Conservation (phyloP, 2,329 filamentous ascomycete genomes). For the Penicillium sp. region DNA sequence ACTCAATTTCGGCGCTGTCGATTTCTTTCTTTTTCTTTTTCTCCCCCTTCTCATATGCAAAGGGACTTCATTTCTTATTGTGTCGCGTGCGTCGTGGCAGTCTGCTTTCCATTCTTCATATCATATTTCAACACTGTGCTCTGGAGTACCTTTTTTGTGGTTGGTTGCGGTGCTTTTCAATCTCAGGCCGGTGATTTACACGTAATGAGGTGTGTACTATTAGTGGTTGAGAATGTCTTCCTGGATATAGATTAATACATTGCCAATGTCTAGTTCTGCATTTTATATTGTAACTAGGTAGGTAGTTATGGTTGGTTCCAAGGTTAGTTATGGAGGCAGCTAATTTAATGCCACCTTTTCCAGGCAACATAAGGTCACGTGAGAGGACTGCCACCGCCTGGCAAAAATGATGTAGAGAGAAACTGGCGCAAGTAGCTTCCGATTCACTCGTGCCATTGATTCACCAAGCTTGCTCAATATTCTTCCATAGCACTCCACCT, state of each 20-base stretch:
- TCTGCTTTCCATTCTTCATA: slow-evolving; percentile 22
- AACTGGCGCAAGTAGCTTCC: slow-evolving; percentile 17
- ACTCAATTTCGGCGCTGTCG: background rate
- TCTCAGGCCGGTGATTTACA: slow-evolving; percentile 19
- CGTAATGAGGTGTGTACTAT: slow-evolving; percentile 21
- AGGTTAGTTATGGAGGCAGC: no score
- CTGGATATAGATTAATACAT: slow-evolving; percentile 25
- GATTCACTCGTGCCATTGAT: slow-evolving; percentile 10
- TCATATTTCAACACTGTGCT: slow-evolving; percentile 22
- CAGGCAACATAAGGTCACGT: background rate
- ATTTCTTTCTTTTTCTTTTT: background rate
- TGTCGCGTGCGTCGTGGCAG: slow-evolving; percentile 2
- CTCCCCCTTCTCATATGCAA: background rate
- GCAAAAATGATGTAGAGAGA: slow-evolving; percentile 23
- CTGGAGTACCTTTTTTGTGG: slow-evolving; percentile 24
- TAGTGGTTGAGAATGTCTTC: slow-evolving; percentile 10
- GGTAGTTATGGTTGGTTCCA: background rate
- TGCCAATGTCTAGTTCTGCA: background rate
- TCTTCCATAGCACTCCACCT: background rate
- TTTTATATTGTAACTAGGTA: background rate
- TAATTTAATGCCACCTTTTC: background rate
- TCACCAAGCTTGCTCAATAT: slow-evolving; percentile 1
- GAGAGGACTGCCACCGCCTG: slow-evolving; percentile 13
- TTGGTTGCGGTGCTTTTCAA: slow-evolving; percentile 12
- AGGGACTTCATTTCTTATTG: background rate